phyloP scores from a whole-genome alignment of 148 eudicot genomes.

The Simmondsia chinensis region DNA sequence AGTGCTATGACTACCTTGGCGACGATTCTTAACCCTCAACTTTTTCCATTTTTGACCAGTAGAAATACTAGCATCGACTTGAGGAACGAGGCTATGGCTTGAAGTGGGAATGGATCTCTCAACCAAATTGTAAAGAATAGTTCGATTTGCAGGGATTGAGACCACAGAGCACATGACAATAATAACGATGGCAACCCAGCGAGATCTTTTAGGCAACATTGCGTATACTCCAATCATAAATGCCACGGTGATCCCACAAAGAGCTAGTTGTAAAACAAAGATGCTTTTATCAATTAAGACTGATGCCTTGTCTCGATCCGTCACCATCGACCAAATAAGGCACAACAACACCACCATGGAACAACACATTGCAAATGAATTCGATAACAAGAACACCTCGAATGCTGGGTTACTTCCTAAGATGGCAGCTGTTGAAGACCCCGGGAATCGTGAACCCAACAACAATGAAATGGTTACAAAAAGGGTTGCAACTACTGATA shows the following conservation, averaged over 20 bases:
- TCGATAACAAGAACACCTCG: too few species aligned
- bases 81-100: too few species aligned
- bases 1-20: too few species aligned
- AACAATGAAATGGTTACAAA: too few species aligned
- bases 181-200: conserved; percentile 1
- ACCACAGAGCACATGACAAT: not conserved
- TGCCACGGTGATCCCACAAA: not conserved
- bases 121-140: not conserved
- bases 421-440: too few species aligned
- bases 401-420: too few species aligned
- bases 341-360: not conserved
- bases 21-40: too few species aligned
- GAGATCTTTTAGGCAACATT: not conserved
- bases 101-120: not conserved
- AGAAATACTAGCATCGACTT: too few species aligned
- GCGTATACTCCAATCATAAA: conserved; percentile 2
- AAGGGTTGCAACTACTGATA: too few species aligned
- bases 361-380: not conserved
- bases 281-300: not conserved
- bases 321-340: not conserved
- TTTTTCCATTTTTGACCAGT: too few species aligned
- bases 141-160: not conserved
- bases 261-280: not conserved
- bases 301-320: not conserved
- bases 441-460: too few species aligned